A percentile compares a stretch with the other conserved stretches of the same genome.
Conservation (phyloP, 1,284 basidiomycete species). For the Pterulicium gracile region DNA sequence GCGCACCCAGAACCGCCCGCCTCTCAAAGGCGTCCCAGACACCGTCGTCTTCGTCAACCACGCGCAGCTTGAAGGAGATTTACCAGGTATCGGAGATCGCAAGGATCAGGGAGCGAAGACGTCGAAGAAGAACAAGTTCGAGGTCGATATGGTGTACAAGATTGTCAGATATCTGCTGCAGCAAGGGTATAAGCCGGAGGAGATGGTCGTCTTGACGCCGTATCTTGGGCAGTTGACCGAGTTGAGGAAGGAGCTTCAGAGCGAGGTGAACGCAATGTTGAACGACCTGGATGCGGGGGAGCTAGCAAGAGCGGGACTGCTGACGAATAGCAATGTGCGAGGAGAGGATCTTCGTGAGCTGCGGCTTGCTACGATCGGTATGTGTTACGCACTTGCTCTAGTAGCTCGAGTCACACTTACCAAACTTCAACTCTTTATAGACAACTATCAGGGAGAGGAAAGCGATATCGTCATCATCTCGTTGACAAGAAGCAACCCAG, state of each 20-base stretch:
- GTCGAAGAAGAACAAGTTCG: conserved; percentile 50
- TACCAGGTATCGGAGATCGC: conserved; percentile 26
- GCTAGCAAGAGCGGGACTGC: conserved; percentile 44
- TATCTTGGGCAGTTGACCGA: conserved; percentile 55
- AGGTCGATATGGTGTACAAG: conserved; percentile 53
- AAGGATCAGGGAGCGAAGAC: conserved; percentile 33
- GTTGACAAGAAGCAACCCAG: conserved; percentile 44
- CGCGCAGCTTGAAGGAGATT: conserved; percentile 39
- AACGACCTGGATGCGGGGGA: conserved; percentile 53
- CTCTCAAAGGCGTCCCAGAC: conserved; percentile 40
- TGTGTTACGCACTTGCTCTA: no score
- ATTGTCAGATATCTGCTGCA: conserved; percentile 54
- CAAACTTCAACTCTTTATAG: conserved; percentile 18
- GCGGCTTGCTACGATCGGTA: conserved; percentile 50
- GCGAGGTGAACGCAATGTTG: conserved; percentile 45
- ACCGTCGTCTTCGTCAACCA: conserved; percentile 55
- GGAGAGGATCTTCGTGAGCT: conserved; percentile 21
- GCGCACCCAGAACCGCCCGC: conserved; percentile 32
- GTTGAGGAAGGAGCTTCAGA: conserved; percentile 31
- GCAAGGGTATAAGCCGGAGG: conserved; percentile 50
- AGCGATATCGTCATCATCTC: conserved; percentile 54
- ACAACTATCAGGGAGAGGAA: conserved; percentile 63
- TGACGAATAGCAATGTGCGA: no score
- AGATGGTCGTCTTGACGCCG: conserved; percentile 53
- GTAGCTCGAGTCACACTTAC: no score